These are phyloP conservation scores for Flaveria linearis DNA, from an alignment of 129 eudicot genomes.

Conservation along the genomic window DNA sequence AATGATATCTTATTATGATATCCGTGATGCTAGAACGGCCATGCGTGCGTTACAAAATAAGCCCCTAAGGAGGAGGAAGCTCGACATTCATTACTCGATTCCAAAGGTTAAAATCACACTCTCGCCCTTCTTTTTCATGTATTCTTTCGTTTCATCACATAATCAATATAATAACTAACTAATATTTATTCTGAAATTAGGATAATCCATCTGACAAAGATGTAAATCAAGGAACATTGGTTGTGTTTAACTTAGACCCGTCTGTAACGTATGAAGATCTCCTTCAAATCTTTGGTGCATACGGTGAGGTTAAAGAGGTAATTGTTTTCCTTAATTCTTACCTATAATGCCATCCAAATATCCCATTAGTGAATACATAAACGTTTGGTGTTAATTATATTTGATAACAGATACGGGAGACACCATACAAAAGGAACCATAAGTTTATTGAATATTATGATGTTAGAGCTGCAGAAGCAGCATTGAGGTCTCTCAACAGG, in stretches of 20 bases:
- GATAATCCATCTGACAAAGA: conserved; percentile 98
- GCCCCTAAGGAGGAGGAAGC: conserved; percentile 84
- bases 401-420: conserved; percentile 70
- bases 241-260: conserved; percentile 84
- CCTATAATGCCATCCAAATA: neutral
- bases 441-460: conserved; percentile 89
- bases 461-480: conserved; percentile 91
- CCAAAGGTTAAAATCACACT: conserved; percentile 64
- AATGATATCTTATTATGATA: conserved; percentile 96
- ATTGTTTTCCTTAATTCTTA: neutral
- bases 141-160: neutral
- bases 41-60: conserved; percentile 84
- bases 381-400: neutral
- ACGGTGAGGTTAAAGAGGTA: conserved; percentile 95
- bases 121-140: neutral
- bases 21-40: conserved; percentile 87
- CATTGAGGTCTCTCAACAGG: conserved; percentile 76
- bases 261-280: conserved; percentile 93
- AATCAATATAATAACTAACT: neutral
- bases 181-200: conserved; percentile 29
- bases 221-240: conserved; percentile 91
- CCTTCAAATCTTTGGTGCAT: conserved; percentile 83
- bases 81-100: conserved; percentile 92
- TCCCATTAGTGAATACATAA: neutral
- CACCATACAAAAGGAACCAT: conserved; percentile 89